Evolutionary conservation across 2,329 filamentous ascomycete genomes (phyloP), one percentile per base, ranked within the genome.

Genomic region (Trichoderma breve): DNA sequence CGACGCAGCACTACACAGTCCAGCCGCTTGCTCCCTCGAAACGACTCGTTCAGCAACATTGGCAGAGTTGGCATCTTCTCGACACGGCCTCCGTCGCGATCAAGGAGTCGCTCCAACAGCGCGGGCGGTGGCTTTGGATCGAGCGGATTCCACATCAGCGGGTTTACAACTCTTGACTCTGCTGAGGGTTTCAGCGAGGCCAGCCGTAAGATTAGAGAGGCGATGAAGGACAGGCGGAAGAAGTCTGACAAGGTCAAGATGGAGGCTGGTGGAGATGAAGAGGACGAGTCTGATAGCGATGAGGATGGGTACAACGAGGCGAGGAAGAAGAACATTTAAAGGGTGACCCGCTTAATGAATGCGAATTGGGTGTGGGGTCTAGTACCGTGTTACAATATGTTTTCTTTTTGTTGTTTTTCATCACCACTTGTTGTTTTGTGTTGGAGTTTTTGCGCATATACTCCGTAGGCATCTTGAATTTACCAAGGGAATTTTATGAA

Each of bases 31-130:
- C 84, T 88, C 75, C 95, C 95, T 9, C 91, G 93, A 73, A 98
- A 97, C 83, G 96, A 98, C 82, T 96, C 93, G 0, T 98, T 98
- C 83, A 91, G 91, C 81, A 95, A 98, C 80, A 92, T 98, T 74
- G 92, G 93, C 14, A 90, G 89, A 63, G 92, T 97, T 75, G 93
- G 92, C 73, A 91, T 99, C 82, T 99, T 98, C 83, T 94, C 95
- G 3, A 96, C 93, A 18, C 88, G 93, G 34, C 94, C 95, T 5
- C 88, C 92, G n/a, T 97, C 93, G 66, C 90, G 94, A n/a, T 91
- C 88, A 66, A 88, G 90, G 71, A 91, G 88, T 75, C 87, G 91
- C 65, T 93, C 89, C 76, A 89, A 91, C 80, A 93, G 90, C 73
- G 88, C 87, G 73, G 89, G 90, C 53, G 89, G 89, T 30, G 86